Evolutionary conservation across 2,329 filamentous ascomycete species (phyloP).

Genomic region (Pseudopithomyces chartarum): DNA sequence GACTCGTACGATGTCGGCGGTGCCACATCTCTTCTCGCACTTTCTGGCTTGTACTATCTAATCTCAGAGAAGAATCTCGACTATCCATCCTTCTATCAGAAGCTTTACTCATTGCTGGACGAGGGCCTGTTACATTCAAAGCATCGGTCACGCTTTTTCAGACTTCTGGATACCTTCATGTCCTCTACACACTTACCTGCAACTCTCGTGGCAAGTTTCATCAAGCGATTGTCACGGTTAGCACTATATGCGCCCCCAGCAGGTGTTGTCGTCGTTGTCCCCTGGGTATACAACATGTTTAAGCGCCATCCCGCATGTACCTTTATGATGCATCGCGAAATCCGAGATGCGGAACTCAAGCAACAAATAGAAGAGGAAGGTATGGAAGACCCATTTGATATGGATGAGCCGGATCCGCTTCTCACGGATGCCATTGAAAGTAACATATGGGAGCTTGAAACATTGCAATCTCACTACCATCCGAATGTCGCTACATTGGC

Average conservation of each 20-base stretch:
- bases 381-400: constrained; percentile 77
- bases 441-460: constrained; percentile 92
- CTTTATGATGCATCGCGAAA: constrained; percentile 90
- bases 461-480: constrained; percentile 90
- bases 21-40: constrained; percentile 81
- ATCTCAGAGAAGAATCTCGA: constrained; percentile 94
- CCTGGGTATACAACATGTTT: constrained; percentile 94
- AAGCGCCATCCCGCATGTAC: constrained; percentile 88
- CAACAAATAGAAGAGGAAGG: constrained; percentile 64
- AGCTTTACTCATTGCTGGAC: constrained; percentile 92
- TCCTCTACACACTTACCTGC: constrained; percentile 90
- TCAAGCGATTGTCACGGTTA: constrained; percentile 87
- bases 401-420: constrained; percentile 79
- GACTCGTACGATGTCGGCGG: constrained; percentile 89
- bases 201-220: constrained; percentile 88
- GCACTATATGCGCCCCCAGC: constrained; percentile 87
- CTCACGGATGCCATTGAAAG: constrained; percentile 87
- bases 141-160: constrained; percentile 91
- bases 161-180: constrained; percentile 88
- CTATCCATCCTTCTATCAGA: constrained; percentile 91
- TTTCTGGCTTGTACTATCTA: constrained; percentile 93
- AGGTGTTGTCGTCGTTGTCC: constrained; percentile 85
- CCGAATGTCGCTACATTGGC: constrained; percentile 94
- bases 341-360: constrained; percentile 63
- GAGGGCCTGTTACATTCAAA: constrained; percentile 88